A percentile compares a stretch with the other conserved stretches of the same genome.
phyloP scores from a whole-genome alignment of 495 filamentous ascomycete species.

The Hyaloscypha hepaticicola region DNA sequence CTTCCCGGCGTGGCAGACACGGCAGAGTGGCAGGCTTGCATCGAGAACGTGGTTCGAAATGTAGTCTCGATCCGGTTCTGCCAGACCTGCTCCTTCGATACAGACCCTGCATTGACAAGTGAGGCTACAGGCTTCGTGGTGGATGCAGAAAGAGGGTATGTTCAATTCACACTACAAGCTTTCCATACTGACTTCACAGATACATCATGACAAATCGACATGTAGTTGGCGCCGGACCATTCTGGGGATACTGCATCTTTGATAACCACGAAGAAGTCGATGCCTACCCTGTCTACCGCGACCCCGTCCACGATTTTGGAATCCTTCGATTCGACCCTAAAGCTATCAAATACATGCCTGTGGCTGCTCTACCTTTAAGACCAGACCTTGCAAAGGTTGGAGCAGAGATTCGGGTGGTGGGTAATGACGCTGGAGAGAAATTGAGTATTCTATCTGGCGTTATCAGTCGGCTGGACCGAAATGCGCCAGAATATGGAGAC shows the following conservation, averaged over 20 bases:
- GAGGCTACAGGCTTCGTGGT: conserved; percentile 98
- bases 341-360: conserved; percentile 92
- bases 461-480: conserved; percentile 92
- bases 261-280: conserved; percentile 98
- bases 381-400: conserved; percentile 91
- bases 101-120: conserved; percentile 85
- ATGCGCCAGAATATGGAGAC: conserved; percentile 97
- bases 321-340: conserved; percentile 94
- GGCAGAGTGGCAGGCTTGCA: conserved; percentile 94
- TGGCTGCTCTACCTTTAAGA: conserved; percentile 73
- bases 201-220: conserved; percentile 86
- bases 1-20: conserved; percentile 62
- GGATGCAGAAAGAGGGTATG: conserved; percentile 87
- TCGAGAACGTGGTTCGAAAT: conserved; percentile 86
- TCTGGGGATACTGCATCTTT: conserved; percentile 97
- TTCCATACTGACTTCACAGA: conserved; percentile 40
- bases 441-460: conserved; percentile 97
- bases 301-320: conserved; percentile 98
- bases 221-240: conserved; percentile 94
- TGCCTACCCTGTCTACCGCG: conserved; percentile 95
- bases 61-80: conserved; percentile 99
- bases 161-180: conserved; percentile 31
- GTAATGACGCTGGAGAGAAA: conserved; percentile 98
- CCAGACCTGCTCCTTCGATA: conserved; percentile 97
- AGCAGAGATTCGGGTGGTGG: conserved; percentile 91